Base-by-base conservation (phyloP, 331 rosid genomes). In the Cucumis variabilis region DNA sequence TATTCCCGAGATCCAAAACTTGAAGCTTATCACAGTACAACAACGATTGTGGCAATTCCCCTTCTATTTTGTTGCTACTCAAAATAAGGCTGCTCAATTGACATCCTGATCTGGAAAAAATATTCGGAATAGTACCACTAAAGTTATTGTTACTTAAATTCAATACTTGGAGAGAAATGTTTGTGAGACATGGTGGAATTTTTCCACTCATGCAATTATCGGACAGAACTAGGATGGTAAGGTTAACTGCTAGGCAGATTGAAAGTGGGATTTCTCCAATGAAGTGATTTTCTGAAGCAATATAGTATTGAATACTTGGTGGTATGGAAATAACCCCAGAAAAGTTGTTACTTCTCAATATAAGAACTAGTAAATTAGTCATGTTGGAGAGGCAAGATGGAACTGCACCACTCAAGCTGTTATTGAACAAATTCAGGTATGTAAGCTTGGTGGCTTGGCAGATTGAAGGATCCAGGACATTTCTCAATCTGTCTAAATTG, bases 301-400 rank as follows among this genome's bases (percentile, higher is more conserved):
- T 72, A 88, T 94, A 92, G 90, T 92, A 90, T 51, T 90, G 93
- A 82, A 94, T 92, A 91, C 63, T 21, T 88, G 92, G 94, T 7
- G 93, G 87, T 50, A 91, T 92, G 1, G 98, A 96, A 88, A 96
- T 93, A 85, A 83, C 87, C 2, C 98, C 98, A 0, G 90, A 86
- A 65, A 95, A 93, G 17, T 87, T 91, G 58, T 93, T 96, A 9
- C 96, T 96, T 96, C 95, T 93, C 94, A 96, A 92, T 67, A 93
- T 90, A 88, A 96, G 85, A 93, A 0, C 12, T 85, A 20, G 94
- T 94, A 85, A 82, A 89, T 44, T 7, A 30, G 95, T 94, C 84
- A 96, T 87, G 28, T 66, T 79, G 94, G 93, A 93, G 87, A 96
- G 41, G 50, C 89, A 94, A 13, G 13, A 19, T 27, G 98, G 98